Conservation (phyloP, 495 filamentous ascomycete species). For the Glonium stellatum region DNA sequence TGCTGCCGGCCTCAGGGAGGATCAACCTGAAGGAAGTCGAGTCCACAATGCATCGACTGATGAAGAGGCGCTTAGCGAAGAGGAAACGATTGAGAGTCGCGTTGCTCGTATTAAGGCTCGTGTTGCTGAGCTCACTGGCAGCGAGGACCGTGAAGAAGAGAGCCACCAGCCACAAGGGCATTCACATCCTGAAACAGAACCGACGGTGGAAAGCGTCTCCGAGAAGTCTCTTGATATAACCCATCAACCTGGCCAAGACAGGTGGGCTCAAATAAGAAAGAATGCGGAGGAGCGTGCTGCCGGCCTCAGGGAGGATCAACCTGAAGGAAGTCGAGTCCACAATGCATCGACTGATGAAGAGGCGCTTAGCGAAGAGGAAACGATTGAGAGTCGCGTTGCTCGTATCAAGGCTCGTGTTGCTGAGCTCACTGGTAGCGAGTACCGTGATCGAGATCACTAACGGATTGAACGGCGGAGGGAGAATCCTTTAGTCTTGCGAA, state of each 20-base stretch:
- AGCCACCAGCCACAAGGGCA: background rate
- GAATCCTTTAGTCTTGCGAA: no score
- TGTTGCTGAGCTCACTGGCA: conserved; percentile 87
- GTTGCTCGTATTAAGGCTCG: conserved; percentile 97
- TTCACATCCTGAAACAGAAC: background rate
- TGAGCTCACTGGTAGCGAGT: conserved; percentile 81
- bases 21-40: conserved; percentile 47
- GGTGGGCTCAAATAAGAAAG: conserved; percentile 89
- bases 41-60: conserved; percentile 53
- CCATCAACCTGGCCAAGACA: conserved; percentile 21
- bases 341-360: conserved; percentile 63
- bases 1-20: conserved; percentile 52
- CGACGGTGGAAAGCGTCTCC: conserved; percentile 16
- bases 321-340: conserved; percentile 43
- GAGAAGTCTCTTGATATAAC: conserved; percentile 22
- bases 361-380: conserved; percentile 92
- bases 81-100: conserved; percentile 95
- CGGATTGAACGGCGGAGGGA: no score
- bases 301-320: conserved; percentile 54
- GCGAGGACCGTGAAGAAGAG: conserved; percentile 61
- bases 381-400: conserved; percentile 91
- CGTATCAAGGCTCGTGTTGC: conserved; percentile 97
- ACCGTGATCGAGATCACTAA: no score
- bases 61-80: conserved; percentile 82
- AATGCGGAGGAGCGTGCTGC: conserved; percentile 76